Evolutionary conservation across 202 grass and related monocot species (phyloP), one percentile per base, ranked within the genome.

Genomic region (Panicum hallii): DNA sequence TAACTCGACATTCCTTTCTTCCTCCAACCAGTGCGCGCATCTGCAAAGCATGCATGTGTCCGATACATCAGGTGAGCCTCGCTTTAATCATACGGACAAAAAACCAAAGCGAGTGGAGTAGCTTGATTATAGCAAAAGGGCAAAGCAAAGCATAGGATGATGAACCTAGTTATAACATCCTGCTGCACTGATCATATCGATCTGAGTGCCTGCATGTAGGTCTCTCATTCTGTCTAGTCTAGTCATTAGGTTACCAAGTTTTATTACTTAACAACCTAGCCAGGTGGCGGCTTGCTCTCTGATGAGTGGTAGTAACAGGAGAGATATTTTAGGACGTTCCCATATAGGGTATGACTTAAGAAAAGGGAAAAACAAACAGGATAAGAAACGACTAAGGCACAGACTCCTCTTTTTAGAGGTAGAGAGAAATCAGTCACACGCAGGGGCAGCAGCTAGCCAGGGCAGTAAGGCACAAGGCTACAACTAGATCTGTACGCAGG

Each of bases 281-380:
- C 53, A 70, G 30, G 23, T 40, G n/a, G 64, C 38, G 46, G 52
- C 4, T 68, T 54, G 26, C 61, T 87, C 57, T 70, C 17, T 74
- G 63, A 78, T 74, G 84, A 82, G 55, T 11, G 71, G 68, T 74
- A 53, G 7, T 60, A 77, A 72, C 55, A 42, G 79, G 6, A 77
- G 42, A 80, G 85, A 87, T 84, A 77, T 84, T 87, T 87, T 87
- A 90, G 89, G 80, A 90, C 22, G 89, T 80, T 90, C 85, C 88
- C 81, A 90, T 87, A 81, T 77, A 55, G 79, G 84, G 75, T 71
- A 87, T 84, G 28, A 64, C 69, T 80, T 87, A 80, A 84, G 75
- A 84, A 87, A 70, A 81, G 55, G 66, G 63, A 69, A 55, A 75
- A 87, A 79, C 43, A 83, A 83, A 87, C 40, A 83, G 70, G 79